Evolutionary conservation across 805 yeast species (phyloP).

Genomic region (Brettanomyces anomalus): DNA sequence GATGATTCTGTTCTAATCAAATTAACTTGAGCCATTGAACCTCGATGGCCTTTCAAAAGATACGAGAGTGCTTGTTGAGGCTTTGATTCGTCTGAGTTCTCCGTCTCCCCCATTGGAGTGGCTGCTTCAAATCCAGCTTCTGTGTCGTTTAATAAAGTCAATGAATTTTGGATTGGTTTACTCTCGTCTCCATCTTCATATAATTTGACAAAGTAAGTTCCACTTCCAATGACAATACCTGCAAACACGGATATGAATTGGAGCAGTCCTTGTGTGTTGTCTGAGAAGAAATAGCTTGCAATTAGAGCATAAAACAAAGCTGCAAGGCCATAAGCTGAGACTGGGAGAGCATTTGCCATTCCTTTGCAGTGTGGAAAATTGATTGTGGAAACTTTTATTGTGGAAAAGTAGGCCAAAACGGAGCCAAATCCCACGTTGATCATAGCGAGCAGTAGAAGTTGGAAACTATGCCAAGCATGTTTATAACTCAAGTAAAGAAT

Average conservation of each 20-base stretch:
- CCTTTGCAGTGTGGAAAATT: constrained; percentile 69
- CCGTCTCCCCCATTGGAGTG: constrained; percentile 3
- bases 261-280: constrained; percentile 46
- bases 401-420: constrained; percentile 47
- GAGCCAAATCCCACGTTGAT: constrained; percentile 57
- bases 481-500: constrained; percentile 40
- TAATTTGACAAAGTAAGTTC: constrained; percentile 35
- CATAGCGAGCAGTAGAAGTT: constrained; percentile 40
- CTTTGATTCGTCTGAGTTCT: background rate
- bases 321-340: constrained; percentile 60
- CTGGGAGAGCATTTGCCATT: constrained; percentile 60
- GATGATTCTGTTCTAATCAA: constrained; percentile 17
- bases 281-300: constrained; percentile 43
- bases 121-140: constrained; percentile 2
- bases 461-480: constrained; percentile 29
- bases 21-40: constrained; percentile 27
- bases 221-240: constrained; percentile 34
- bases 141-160: constrained; percentile 10
- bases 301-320: constrained; percentile 56
- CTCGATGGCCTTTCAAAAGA: constrained; percentile 26
- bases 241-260: constrained; percentile 47
- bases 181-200: constrained; percentile 22
- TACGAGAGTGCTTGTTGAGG: constrained; percentile 14
- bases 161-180: background rate
- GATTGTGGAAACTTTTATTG: constrained; percentile 47